These are phyloP conservation scores for Rubia peregrina DNA, from an alignment of 305 asterid species.

Conservation along the genomic window DNA sequence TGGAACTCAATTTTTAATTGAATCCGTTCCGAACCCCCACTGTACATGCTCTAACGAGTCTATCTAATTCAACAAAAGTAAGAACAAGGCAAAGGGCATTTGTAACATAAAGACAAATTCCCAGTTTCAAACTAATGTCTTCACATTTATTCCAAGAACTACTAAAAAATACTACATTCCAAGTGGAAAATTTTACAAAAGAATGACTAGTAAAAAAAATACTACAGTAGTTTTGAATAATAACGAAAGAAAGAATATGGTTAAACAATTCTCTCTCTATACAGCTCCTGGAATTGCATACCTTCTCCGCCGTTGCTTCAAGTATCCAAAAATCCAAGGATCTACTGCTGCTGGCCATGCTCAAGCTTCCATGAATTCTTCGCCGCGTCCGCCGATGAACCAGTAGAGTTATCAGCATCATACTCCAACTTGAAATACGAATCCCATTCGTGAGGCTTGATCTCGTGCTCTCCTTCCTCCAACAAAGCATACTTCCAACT, in stretches of 20 bases:
- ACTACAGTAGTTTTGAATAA: not conserved
- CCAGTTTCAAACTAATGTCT: not conserved
- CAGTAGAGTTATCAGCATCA: conserved; percentile 28
- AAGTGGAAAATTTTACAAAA: not conserved
- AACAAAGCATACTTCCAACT: conserved; percentile 71
- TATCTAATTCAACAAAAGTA: not conserved
- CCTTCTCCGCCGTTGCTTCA: not conserved
- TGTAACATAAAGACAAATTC: too few relatives aligned
- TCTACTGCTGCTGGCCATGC: conserved; percentile 36
- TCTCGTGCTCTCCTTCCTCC: conserved; percentile 36
- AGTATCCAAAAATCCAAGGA: conserved; percentile 17
- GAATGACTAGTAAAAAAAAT: conserved; percentile 7
- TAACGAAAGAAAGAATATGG: conserved; percentile 10
- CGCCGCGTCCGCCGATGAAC: conserved; percentile 46
- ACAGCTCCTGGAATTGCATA: not conserved
- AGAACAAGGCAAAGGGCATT: not conserved
- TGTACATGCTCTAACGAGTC: not conserved
- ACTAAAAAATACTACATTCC: not conserved
- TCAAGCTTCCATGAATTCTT: conserved; percentile 53
- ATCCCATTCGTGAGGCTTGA: conserved; percentile 82
- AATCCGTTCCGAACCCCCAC: too few relatives aligned
- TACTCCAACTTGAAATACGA: conserved; percentile 51
- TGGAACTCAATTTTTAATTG: too few relatives aligned
- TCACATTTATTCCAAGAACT: not conserved
- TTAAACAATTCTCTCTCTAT: conserved; percentile 3